Conservation (phyloP, 2,329 filamentous ascomycete species). For the Didymella sp. region DNA sequence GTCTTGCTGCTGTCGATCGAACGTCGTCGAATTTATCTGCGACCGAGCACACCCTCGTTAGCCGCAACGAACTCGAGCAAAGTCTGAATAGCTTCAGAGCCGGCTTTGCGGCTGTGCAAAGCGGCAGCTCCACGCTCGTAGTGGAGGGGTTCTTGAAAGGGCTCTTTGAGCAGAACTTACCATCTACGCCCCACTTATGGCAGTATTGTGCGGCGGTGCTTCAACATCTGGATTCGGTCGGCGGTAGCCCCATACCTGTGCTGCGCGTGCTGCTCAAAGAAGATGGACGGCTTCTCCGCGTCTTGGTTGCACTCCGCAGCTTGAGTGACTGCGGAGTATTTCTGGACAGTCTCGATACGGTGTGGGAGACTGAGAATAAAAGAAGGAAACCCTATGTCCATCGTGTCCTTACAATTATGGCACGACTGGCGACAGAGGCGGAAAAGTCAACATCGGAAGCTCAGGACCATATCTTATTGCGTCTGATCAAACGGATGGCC, state of each 20-base stretch:
- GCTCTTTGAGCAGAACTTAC: slow-evolving; percentile 1
- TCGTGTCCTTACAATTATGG: not conserved
- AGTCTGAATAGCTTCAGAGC: slow-evolving; percentile 6
- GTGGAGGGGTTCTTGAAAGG: not conserved
- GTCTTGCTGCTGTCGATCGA: not conserved
- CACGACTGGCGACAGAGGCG: not conserved
- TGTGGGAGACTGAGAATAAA: not conserved
- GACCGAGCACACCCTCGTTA: not conserved
- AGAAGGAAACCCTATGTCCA: not conserved
- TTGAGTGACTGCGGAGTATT: not conserved
- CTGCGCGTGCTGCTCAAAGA: not conserved
- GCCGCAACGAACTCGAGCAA: not conserved
- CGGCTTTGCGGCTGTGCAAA: not conserved
- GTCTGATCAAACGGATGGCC: slow-evolving; percentile 1
- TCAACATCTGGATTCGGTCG: not conserved
- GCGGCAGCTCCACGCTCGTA: not conserved
- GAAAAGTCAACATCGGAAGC: slow-evolving; percentile 2
- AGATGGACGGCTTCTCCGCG: slow-evolving; percentile 1
- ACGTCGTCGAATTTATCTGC: not conserved
- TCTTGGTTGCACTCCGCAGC: not conserved
- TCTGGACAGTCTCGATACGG: slow-evolving; percentile 2
- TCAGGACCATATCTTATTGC: slow-evolving; percentile 8
- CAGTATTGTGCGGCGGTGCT: slow-evolving; percentile 10
- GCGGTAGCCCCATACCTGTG: not conserved
- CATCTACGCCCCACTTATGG: slow-evolving; percentile 1